Base-by-base conservation (phyloP, 768 basidiomycete genomes). In the Suillus fuscotomentosus region DNA sequence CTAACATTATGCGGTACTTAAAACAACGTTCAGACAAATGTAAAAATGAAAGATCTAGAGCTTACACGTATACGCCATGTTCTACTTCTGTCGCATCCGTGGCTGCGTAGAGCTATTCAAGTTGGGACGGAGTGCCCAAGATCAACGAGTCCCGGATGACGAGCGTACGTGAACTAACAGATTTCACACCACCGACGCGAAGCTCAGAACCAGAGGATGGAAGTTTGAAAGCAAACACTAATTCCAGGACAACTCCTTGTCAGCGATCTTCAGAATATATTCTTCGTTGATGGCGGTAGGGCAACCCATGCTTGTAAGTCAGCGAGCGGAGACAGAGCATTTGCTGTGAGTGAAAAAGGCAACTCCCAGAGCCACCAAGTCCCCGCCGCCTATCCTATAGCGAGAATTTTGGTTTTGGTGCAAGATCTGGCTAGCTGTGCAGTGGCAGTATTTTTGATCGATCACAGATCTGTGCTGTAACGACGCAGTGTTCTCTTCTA, bases 121-220 rank as follows among this genome's bases (percentile, higher is more conserved):
- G 75, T 36, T 79, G 79, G 8, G 55, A 60, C 1, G 71, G 55
- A 57, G 83, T 81, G 11, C 81, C 81, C 48, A 87, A 73, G 43
- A 80, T 74, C 31, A 76, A 60, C 3, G 76, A 73, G 5, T 79
- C 59, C 84, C 87, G 63, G 82, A 87, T 74, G 88, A 88, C 78
- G 69, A 5, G 71, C 65, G 39, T 74, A 84, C 10, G 75, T 78
- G 62, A 84, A 69, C 0, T 66, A 65, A 75, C 65, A 8, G 73
- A 62, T 67, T 85, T 74, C 38, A 75, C 70, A 17, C 80, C 79
- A 14, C 84, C 84, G 24, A 84, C 65, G 65, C 67, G 72, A 61
- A 83, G 75, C 66, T 81, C 75, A 53, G 71, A 69, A 17, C 68
- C 71, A 8, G 70, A 65, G 0, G 70, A 66, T 20, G 77, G 73